Percentiles rank a stretch among this genome's conserved stretches.
These are phyloP conservation scores for Cyclotella distinguenda DNA, from an alignment of 108 stramenopile species.

Conservation along the genomic window DNA sequence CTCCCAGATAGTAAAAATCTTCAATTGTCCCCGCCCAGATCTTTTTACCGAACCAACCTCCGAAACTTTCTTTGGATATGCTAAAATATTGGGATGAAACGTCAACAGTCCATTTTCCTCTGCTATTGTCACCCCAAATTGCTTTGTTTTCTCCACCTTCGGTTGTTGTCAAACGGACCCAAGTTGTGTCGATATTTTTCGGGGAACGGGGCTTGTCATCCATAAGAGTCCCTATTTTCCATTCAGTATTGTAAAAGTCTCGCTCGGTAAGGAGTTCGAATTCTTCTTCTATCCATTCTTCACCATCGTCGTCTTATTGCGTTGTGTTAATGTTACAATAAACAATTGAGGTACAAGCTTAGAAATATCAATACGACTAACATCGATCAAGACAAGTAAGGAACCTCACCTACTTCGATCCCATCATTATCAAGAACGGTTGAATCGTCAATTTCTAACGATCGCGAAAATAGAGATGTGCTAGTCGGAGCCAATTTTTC, in stretches of 20 bases:
- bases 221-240: conserved; percentile 77
- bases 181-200: conserved; percentile 74
- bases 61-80: conserved; percentile 57
- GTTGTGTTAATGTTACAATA: background rate
- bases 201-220: conserved; percentile 37
- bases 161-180: conserved; percentile 63
- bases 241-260: conserved; percentile 77
- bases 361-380: background rate
- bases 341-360: background rate
- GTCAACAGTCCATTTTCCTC: conserved; percentile 80
- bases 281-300: conserved; percentile 76
- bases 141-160: conserved; percentile 71
- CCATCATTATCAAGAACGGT: too few relatives aligned
- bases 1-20: conserved; percentile 80
- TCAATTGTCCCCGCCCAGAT: conserved; percentile 81
- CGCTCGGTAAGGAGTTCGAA: conserved; percentile 71
- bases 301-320: conserved; percentile 61
- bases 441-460: too few relatives aligned
- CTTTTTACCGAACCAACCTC: conserved; percentile 66
- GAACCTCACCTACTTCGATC: too few relatives aligned
- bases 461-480: too few relatives aligned
- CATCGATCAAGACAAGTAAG: too few relatives aligned
- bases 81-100: conserved; percentile 73
- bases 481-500: background rate
- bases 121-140: conserved; percentile 67